These are phyloP conservation scores for Pseudocercospora fijiensis DNA, from an alignment of 2,329 filamentous ascomycete species.

Conservation along the genomic window DNA sequence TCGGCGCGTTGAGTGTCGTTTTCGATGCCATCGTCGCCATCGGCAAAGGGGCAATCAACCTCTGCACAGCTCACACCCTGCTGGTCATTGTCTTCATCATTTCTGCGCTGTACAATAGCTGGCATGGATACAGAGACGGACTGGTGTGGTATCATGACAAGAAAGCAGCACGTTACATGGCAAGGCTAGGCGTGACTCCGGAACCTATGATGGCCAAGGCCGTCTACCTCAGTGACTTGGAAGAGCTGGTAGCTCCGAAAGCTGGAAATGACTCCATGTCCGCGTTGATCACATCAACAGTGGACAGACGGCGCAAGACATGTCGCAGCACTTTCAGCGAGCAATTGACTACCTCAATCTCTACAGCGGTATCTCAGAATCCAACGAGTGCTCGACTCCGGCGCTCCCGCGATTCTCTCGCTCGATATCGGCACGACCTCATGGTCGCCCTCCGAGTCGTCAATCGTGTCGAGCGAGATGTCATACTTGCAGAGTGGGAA, in stretches of 20 bases:
- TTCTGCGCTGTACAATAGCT: conserved; percentile 70
- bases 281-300: not conserved
- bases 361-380: conserved; percentile 4
- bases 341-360: conserved; percentile 24
- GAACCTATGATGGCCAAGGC: conserved; percentile 79
- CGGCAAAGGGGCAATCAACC: conserved; percentile 28
- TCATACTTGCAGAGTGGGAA: conserved; percentile 86
- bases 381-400: conserved; percentile 57
- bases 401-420: conserved; percentile 78
- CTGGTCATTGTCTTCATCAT: conserved; percentile 67
- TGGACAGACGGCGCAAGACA: conserved; percentile 19
- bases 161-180: conserved; percentile 77
- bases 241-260: conserved; percentile 54
- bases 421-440: conserved; percentile 82
- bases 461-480: conserved; percentile 83
- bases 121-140: conserved; percentile 71
- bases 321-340: conserved; percentile 39
- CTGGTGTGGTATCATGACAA: conserved; percentile 84
- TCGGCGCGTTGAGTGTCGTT: conserved; percentile 31
- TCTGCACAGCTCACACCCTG: conserved; percentile 63
- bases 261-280: conserved; percentile 26
- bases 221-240: conserved; percentile 78
- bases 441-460: conserved; percentile 87
- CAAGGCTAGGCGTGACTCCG: conserved; percentile 72
- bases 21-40: conserved; percentile 48